Evolutionary conservation across 176 grass and related monocot species (phyloP), one percentile per base, ranked within the genome.

Genomic region (Coix lacrymajobi): DNA sequence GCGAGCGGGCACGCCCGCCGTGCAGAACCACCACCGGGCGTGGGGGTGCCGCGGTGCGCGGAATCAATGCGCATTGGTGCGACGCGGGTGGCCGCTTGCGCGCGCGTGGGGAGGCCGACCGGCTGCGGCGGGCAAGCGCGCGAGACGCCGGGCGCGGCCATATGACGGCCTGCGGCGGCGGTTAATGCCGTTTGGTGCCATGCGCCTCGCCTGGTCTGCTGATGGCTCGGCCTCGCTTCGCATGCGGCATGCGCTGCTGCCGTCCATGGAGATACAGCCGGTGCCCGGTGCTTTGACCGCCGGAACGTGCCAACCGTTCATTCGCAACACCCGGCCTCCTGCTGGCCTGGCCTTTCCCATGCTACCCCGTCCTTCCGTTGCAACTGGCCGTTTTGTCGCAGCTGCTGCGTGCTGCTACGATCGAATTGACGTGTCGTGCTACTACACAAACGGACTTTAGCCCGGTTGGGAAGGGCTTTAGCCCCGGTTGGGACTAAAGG

Each of bases 51-150:
- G n/a, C n/a, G n/a, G n/a, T n/a, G n/a, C 58, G 19, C 40, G 52
- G 71, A 69, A 81, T 85, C 63, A 85, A 85, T 81, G 87, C 71
- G 78, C 2, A 54, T 85, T 89, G 83, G 71, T 81, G 77, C 64
- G 64, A 77, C 83, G 77, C 77, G 20, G 40, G 8, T 84, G 87
- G 87, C 62, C 39, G 39, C 22, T 46, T 49, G 29, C 37, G 70
- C 28, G 44, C 74, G 33, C 7, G 68, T 7, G 11, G 33, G 31
- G 57, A 8, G 1, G 6, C 29, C 37, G 34, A 31, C 71, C 26
- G 29, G 10, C 39, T 39, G 5, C 11, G 51, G 32, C 12, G 2
- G 14, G 51, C 14, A 28, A 29, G 73, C 73, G 73, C 33, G 34
- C 2, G 54, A 37, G 43, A 5, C 29, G 31, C 28, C 30, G 54